phyloP scores from a whole-genome alignment of 495 filamentous ascomycete species.

The Opeltia flavorubescens region DNA sequence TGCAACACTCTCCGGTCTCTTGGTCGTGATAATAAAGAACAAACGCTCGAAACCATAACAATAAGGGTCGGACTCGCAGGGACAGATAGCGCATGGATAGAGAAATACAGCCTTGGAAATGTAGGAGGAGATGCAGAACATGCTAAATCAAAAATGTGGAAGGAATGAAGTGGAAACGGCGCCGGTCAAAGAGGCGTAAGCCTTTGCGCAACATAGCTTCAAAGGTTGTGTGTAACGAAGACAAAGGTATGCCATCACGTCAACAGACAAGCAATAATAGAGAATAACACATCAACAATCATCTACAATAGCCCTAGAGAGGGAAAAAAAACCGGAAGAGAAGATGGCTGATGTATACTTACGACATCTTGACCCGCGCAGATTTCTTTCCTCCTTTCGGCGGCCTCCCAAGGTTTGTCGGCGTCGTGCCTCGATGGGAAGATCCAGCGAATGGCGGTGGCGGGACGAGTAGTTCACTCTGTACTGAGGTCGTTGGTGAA shows the following conservation, averaged over 20 bases:
- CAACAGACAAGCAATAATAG: too few species aligned
- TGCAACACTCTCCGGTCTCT: too few species aligned
- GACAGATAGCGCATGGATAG: too few species aligned
- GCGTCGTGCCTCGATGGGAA: constrained; percentile 42
- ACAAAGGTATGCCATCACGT: too few species aligned
- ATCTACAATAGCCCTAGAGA: too few species aligned
- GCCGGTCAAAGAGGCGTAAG: background rate
- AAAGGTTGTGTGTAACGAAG: too few species aligned
- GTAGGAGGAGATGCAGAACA: background rate
- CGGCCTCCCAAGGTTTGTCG: constrained; percentile 30
- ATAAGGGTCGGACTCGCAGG: too few species aligned
- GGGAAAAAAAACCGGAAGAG: background rate
- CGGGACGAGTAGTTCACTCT: constrained; percentile 15
- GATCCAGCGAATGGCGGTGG: constrained; percentile 27
- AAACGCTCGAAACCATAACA: background rate
- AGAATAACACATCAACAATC: too few species aligned
- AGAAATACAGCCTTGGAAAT: too few species aligned
- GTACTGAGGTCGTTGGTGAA: constrained; percentile 15
- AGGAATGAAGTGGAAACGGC: background rate
- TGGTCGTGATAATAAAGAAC: background rate
- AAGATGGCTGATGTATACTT: constrained; percentile 23
- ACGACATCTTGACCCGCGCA: constrained; percentile 56
- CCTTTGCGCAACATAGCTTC: too few species aligned
- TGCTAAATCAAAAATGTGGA: background rate
- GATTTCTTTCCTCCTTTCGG: constrained; percentile 40